Conservation (phyloP, 352 stramenopile genomes). For the Sclerospora graminicola region DNA sequence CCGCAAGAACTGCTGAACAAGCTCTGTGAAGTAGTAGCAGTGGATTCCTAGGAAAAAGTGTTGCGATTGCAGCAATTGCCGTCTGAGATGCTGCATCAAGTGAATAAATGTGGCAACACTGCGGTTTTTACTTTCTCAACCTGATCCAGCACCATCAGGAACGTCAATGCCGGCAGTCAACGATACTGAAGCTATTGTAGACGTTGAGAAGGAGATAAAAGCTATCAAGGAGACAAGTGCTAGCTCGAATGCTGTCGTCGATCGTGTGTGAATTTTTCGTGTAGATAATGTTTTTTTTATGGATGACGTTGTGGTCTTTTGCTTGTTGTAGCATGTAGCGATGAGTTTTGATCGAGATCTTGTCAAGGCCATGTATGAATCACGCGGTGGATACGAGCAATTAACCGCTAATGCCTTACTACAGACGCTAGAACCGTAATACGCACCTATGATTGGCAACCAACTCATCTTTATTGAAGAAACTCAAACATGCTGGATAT, state of each 20-base stretch:
- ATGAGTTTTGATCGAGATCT: slow-evolving; percentile 55
- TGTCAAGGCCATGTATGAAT: slow-evolving; percentile 46
- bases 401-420: slow-evolving; percentile 42
- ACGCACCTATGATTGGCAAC: not conserved
- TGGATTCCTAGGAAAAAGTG: slow-evolving; percentile 35
- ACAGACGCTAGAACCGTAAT: slow-evolving; percentile 31
- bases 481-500: slow-evolving; percentile 3
- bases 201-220: slow-evolving; percentile 3
- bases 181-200: slow-evolving; percentile 4
- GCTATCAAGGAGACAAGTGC: not conserved
- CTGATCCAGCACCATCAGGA: slow-evolving; percentile 2
- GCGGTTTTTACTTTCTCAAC: slow-evolving; percentile 18
- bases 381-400: slow-evolving; percentile 43
- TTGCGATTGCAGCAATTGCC: slow-evolving; percentile 38
- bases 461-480: not conserved
- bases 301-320: not conserved
- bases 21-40: slow-evolving; percentile 18
- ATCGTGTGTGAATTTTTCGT: slow-evolving; percentile 23
- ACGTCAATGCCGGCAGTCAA: not conserved
- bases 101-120: slow-evolving; percentile 36
- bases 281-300: not conserved
- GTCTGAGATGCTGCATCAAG: slow-evolving; percentile 18
- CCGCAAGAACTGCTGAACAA: slow-evolving; percentile 15
- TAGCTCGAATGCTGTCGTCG: not conserved
- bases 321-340: slow-evolving; percentile 28